Evolutionary conservation across 2,329 filamentous ascomycete genomes (phyloP).

Genomic region (Sordariomycetes sp.): DNA sequence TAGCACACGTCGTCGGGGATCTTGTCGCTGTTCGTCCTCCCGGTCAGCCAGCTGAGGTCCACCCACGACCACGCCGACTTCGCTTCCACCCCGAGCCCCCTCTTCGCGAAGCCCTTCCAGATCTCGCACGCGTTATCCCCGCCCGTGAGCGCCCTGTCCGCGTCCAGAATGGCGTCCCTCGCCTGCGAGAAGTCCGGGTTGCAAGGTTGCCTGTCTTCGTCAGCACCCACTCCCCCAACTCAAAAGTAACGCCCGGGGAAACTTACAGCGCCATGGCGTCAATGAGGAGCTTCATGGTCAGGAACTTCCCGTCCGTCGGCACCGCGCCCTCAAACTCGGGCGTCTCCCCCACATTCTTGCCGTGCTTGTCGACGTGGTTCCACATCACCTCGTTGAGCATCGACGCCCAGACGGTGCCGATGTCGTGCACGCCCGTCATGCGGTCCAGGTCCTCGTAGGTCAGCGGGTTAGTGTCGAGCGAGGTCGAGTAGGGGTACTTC

Average conservation of each 20-base stretch:
- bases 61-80: constrained; percentile 14
- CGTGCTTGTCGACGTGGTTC: constrained; percentile 46
- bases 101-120: constrained; percentile 46
- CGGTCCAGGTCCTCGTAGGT: constrained; percentile 33
- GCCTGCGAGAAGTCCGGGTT: constrained; percentile 41
- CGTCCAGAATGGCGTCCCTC: constrained; percentile 44
- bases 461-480: constrained; percentile 34
- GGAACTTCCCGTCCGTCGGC: constrained; percentile 40
- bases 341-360: constrained; percentile 30
- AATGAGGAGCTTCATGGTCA: constrained; percentile 40
- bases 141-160: constrained; percentile 37
- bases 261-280: constrained; percentile 35
- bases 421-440: constrained; percentile 28
- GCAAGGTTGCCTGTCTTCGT: constrained; percentile 35
- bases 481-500: constrained; percentile 39
- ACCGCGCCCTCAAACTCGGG: constrained; percentile 33
- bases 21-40: neutral
- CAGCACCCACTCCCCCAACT: no score
- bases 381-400: constrained; percentile 46
- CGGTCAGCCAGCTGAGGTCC: neutral
- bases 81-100: constrained; percentile 35
- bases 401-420: constrained; percentile 41
- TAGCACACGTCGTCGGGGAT: neutral
- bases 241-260: neutral
- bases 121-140: constrained; percentile 39